Evolutionary conservation across 495 filamentous ascomycete genomes (phyloP).

Genomic region (Aspergillus kassunensis): DNA sequence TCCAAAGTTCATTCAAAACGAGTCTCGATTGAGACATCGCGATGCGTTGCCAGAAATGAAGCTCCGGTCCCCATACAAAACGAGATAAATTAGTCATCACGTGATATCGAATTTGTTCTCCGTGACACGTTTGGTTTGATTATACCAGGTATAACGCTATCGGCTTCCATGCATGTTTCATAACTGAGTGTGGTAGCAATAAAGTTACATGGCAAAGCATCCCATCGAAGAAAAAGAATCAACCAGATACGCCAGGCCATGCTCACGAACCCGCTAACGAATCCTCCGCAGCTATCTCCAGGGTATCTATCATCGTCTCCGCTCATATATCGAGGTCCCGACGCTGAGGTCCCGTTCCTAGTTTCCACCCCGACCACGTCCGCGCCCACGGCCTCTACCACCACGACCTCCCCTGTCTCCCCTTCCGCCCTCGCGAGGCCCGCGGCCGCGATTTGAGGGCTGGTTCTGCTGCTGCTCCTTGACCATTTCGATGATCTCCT

Average conservation of each 20-base stretch:
- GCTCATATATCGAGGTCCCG: slow-evolving; percentile 1
- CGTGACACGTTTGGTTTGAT: no score
- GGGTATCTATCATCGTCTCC: slow-evolving; percentile 41
- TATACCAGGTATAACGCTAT: no score
- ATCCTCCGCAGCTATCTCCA: slow-evolving; percentile 30
- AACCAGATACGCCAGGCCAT: slow-evolving; percentile 47
- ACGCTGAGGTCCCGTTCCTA: slow-evolving; percentile 13
- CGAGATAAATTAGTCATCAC: slow-evolving; percentile 11
- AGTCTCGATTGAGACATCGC: slow-evolving; percentile 47
- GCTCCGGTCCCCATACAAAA: no score
- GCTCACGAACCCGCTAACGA: slow-evolving; percentile 36
- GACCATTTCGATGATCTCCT: slow-evolving; percentile 90
- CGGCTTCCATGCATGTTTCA: slow-evolving; percentile 2
- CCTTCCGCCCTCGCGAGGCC: slow-evolving; percentile 56
- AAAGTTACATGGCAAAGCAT: slow-evolving; percentile 29
- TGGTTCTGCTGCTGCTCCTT: slow-evolving; percentile 80
- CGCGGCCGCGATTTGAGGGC: slow-evolving; percentile 64
- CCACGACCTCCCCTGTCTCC: slow-evolving; percentile 46
- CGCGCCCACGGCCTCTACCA: slow-evolving; percentile 52
- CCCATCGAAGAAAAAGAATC: slow-evolving; percentile 30
- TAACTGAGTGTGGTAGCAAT: slow-evolving; percentile 13
- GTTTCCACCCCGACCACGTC: slow-evolving; percentile 34
- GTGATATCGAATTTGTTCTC: slow-evolving; percentile 13
- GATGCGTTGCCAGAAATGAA: slow-evolving; percentile 11
- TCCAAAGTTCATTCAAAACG: slow-evolving; percentile 61